These are phyloP conservation scores for Hyaloperonospora brassicae DNA, from an alignment of 352 stramenopile genomes.

Conservation along the genomic window DNA sequence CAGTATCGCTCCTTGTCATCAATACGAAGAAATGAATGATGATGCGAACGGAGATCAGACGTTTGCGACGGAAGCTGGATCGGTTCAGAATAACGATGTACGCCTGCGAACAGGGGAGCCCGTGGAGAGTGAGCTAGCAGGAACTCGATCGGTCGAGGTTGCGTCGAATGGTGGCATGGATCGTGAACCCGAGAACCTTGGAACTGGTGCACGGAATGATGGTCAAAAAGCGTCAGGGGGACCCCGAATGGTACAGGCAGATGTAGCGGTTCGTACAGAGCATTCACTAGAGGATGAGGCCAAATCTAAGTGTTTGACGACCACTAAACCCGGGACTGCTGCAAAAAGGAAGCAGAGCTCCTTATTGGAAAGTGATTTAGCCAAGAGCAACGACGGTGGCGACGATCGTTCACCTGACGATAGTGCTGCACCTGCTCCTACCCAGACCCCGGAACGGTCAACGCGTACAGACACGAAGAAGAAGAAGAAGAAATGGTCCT, in stretches of 20 bases:
- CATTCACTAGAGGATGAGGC: background rate
- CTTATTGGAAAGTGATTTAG: background rate
- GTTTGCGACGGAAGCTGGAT: background rate
- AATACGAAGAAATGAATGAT: background rate
- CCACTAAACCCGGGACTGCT: background rate
- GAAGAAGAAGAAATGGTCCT: constrained; percentile 3
- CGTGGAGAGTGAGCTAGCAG: constrained; percentile 2
- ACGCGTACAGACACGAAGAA: constrained; percentile 8
- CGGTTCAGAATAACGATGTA: background rate
- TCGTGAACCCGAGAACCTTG: constrained; percentile 1
- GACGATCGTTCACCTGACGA: background rate
- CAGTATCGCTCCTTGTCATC: background rate
- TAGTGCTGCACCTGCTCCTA: background rate
- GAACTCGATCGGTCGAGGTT: background rate
- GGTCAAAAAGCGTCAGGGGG: background rate
- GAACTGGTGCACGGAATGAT: background rate
- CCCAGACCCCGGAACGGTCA: constrained; percentile 7
- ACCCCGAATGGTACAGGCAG: background rate
- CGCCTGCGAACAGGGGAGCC: background rate
- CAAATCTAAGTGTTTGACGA: background rate
- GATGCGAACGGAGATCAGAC: background rate
- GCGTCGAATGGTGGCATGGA: background rate
- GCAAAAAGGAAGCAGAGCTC: constrained; percentile 5
- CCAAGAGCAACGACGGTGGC: background rate
- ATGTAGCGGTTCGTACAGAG: background rate